A percentile compares a stretch with the other conserved stretches of the same genome.
These are phyloP conservation scores for Neonectria faginata DNA, from an alignment of 2,329 filamentous ascomycete genomes.

Conservation along the genomic window DNA sequence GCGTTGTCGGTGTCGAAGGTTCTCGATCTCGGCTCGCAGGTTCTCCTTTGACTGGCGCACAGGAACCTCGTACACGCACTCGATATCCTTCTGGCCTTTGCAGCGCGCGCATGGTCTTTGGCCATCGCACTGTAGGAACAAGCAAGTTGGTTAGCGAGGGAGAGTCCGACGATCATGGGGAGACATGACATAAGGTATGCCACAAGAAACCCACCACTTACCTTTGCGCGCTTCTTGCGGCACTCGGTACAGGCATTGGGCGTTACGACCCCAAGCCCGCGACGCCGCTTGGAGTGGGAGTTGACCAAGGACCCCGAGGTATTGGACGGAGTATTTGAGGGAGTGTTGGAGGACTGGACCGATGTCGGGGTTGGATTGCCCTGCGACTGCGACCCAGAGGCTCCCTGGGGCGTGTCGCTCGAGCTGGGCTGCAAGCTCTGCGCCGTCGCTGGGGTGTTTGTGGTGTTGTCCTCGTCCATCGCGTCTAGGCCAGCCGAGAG, in stretches of 20 bases:
- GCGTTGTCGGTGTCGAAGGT: conserved; percentile 64
- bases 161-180: neutral
- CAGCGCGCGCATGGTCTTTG: conserved; percentile 67
- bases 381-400: conserved; percentile 43
- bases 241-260: conserved; percentile 72
- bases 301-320: conserved; percentile 40
- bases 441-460: conserved; percentile 45
- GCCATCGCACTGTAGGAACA: conserved; percentile 66
- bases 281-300: conserved; percentile 61
- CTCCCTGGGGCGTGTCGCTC: conserved; percentile 51
- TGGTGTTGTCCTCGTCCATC: conserved; percentile 51
- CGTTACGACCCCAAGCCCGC: conserved; percentile 68
- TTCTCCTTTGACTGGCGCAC: conserved; percentile 73
- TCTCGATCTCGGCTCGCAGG: conserved; percentile 70
- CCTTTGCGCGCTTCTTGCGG: conserved; percentile 72
- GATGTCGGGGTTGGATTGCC: conserved; percentile 48
- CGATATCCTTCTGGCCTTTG: conserved; percentile 63
- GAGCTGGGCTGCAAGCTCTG: conserved; percentile 49
- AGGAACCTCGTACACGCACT: conserved; percentile 72
- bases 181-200: conserved; percentile 2
- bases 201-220: conserved; percentile 43
- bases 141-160: conserved; percentile 29
- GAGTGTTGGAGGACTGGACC: conserved; percentile 44
- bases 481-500: conserved; percentile 25
- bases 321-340: conserved; percentile 27